Percentiles rank a stretch among this genome's conserved stretches.
Conservation (phyloP, 2,329 filamentous ascomycete species). For the Pestalotiopsis sp. region DNA sequence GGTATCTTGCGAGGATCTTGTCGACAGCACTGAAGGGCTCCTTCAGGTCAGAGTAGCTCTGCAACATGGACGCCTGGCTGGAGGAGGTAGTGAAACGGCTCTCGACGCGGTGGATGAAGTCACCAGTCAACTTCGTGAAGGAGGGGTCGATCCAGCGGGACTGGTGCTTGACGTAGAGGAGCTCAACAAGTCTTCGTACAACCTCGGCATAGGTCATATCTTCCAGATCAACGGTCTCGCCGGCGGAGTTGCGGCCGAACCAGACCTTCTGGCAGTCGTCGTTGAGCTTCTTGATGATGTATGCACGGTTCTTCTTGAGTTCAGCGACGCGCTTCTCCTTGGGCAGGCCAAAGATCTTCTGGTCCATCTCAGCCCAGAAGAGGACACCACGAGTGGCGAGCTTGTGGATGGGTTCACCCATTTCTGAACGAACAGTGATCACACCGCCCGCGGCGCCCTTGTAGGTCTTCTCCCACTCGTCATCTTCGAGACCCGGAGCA, state of each 20-base stretch:
- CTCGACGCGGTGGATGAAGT: constrained; percentile 96
- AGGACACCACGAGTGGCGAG: constrained; percentile 91
- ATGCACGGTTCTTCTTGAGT: constrained; percentile 82
- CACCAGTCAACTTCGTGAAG: constrained; percentile 79
- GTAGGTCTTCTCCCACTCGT: constrained; percentile 90
- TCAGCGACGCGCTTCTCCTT: constrained; percentile 90
- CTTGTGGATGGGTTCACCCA: constrained; percentile 99
- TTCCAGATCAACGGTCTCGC: constrained; percentile 82
- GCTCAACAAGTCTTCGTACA: constrained; percentile 80
- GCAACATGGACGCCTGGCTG: constrained; percentile 78
- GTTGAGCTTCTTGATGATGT: constrained; percentile 95
- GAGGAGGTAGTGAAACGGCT: constrained; percentile 82
- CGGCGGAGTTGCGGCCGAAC: constrained; percentile 84
- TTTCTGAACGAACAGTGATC: constrained; percentile 95
- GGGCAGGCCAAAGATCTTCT: constrained; percentile 95
- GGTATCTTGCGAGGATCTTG: constrained; percentile 78
- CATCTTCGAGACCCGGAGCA: constrained; percentile 78
- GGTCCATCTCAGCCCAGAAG: constrained; percentile 99
- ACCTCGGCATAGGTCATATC: constrained; percentile 96
- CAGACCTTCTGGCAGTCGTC: constrained; percentile 96
- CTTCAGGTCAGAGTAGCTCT: constrained; percentile 86
- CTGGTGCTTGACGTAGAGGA: constrained; percentile 91
- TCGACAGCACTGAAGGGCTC: constrained; percentile 78
- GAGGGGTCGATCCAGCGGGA: constrained; percentile 88
- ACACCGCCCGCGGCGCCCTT: constrained; percentile 88